Evolutionary conservation across 1,284 basidiomycete species (phyloP).

Genomic region (Ceratobasidium sp.): DNA sequence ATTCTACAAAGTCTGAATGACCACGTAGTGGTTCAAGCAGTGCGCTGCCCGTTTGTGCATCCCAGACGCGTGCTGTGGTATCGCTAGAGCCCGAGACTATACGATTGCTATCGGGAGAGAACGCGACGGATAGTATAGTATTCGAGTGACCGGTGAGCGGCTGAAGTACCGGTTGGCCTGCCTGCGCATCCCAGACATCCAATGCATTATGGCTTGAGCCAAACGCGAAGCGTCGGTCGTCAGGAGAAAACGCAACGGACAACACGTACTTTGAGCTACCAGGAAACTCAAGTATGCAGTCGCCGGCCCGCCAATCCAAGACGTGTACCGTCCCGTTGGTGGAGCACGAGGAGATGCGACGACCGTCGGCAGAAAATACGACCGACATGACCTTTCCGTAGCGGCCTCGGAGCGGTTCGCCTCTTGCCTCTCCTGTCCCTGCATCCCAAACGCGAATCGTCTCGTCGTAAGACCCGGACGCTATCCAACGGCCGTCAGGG

Average conservation of each 20-base stretch:
- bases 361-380: conserved; percentile 5
- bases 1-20: conserved; percentile 11
- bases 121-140: not conserved
- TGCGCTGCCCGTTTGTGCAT: not conserved
- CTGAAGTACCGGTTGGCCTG: not conserved
- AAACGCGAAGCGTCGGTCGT: not conserved
- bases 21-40: not conserved
- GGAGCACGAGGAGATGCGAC: not conserved
- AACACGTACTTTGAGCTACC: not conserved
- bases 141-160: not conserved
- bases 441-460: too few species aligned
- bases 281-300: not conserved
- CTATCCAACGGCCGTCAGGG: conserved; percentile 24
- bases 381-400: conserved; percentile 11
- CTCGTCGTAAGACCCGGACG: conserved; percentile 1
- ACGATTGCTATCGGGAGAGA: conserved; percentile 19
- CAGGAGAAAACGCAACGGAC: not conserved
- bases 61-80: conserved; percentile 27
- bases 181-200: conserved; percentile 16
- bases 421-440: too few species aligned
- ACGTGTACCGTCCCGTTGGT: not conserved
- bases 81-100: conserved; percentile 3
- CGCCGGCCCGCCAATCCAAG: not conserved
- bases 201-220: not conserved
- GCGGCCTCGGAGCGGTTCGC: conserved; percentile 15